Base-by-base conservation (phyloP, 257 asterid species). In the Ehretia macrophylla region DNA sequence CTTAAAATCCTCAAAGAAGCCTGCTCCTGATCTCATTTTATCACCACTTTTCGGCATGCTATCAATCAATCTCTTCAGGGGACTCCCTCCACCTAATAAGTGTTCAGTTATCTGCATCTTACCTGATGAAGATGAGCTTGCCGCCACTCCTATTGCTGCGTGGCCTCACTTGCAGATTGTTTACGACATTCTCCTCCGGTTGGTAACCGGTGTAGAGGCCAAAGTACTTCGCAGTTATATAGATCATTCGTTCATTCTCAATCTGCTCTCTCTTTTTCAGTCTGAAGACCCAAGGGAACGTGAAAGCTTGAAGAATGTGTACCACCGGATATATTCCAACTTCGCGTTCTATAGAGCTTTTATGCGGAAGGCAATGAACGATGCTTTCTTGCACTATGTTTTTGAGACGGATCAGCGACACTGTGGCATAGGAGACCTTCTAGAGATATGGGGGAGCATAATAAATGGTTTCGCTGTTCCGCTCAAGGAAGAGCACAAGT, bases 401-500 rank as follows among this genome's bases (percentile, higher is more conserved):
- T 86, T 57, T n/a, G 94, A 84, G 71, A 60, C 66, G 0, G 89
- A 82, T 12, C 78, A 82, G 27, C 72, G 73, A 40, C 91, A 78
- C 66, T 66, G 70, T 19, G 97, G 94, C 58, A 79, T 89, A 32
- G 95, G 97, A 23, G 95, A 89, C 21, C 64, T 89, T 11, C 79
- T 86, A 19, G 97, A 89, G 83, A 82, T 89, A 18, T 82, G 85
- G 81, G 95, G 94, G 13, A 84, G 88, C 53, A 88, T 89, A 46
- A 75, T 84, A 51, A 89, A 84, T 11, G 95, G 97, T 14, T 89
- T 86, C 40, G 81, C 85, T 20, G 64, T 82, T 46, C 97, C 97
- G 0, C 69, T 86, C 56, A 89, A 86, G 77, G 91, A 82, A 63
- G 95, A 86, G 65, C 97, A 89, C 69, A 84, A 64, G 79, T 11